phyloP scores from a whole-genome alignment of 2,329 filamentous ascomycete genomes.

The Aspergillus persii region DNA sequence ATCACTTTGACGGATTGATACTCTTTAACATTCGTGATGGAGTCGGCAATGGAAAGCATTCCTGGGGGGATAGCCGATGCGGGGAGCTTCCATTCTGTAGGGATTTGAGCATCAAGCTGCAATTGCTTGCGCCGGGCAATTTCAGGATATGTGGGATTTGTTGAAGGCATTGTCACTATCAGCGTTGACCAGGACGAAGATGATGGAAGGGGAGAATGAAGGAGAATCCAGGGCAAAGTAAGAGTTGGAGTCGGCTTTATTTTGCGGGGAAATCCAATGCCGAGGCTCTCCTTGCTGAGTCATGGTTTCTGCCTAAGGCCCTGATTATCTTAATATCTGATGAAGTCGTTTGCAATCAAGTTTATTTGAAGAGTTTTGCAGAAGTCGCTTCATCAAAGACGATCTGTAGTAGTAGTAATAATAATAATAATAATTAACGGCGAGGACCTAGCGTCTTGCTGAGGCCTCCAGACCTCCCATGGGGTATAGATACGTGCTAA shows the following conservation, averaged over 20 bases:
- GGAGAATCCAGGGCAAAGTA: background rate
- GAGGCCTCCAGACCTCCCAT: no score
- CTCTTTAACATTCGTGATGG: slow-evolving; percentile 30
- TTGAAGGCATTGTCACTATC: background rate
- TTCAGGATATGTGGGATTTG: slow-evolving; percentile 22
- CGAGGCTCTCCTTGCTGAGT: background rate
- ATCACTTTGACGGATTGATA: slow-evolving; percentile 42
- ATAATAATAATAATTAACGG: no score
- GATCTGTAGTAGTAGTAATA: no score
- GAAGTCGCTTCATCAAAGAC: no score
- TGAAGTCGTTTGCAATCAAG: no score
- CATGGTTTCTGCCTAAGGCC: background rate
- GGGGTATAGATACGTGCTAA: no score
- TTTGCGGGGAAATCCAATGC: background rate
- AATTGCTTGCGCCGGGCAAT: slow-evolving; percentile 41
- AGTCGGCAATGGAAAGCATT: slow-evolving; percentile 37
- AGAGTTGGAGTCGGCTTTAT: background rate
- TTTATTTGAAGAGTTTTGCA: no score
- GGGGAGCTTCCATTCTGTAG: slow-evolving; percentile 39
- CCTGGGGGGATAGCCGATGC: slow-evolving; percentile 31
- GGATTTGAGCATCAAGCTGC: slow-evolving; percentile 38
- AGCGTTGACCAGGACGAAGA: background rate
- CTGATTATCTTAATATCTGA: no score
- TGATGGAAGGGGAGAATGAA: background rate
- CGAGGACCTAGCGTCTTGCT: no score